A percentile compares a stretch with the other conserved stretches of the same genome.
These are phyloP conservation scores for Oligophagozyma castellii DNA, from an alignment of 1,139 yeast species.

Conservation along the genomic window DNA sequence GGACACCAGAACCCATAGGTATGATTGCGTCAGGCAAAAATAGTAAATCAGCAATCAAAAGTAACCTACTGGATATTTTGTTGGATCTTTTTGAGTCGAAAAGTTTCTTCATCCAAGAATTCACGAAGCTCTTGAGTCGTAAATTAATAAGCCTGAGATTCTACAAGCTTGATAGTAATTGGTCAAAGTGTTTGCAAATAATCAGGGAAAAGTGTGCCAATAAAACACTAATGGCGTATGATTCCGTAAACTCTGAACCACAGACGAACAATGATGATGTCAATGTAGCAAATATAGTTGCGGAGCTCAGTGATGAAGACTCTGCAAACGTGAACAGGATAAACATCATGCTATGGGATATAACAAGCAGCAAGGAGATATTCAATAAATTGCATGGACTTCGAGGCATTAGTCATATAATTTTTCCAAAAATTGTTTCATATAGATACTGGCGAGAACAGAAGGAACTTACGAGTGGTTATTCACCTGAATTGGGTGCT, in stretches of 20 bases:
- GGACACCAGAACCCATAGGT: conserved; percentile 91
- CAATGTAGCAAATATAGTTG: conserved; percentile 1
- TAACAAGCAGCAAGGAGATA: conserved; percentile 37
- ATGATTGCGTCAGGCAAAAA: conserved; percentile 65
- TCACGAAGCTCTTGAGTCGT: conserved; percentile 51
- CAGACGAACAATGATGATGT: neutral
- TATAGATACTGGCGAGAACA: conserved; percentile 20
- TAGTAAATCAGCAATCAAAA: conserved; percentile 45
- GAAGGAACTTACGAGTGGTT: too few relatives aligned
- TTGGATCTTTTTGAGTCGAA: conserved; percentile 54
- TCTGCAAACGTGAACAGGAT: conserved; percentile 42
- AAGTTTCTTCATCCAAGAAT: conserved; percentile 59
- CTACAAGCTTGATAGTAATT: conserved; percentile 27
- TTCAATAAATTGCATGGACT: conserved; percentile 4
- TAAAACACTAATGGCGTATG: neutral
- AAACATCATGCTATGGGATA: conserved; percentile 79
- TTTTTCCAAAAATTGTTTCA: conserved; percentile 18
- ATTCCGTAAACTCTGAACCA: conserved; percentile 3
- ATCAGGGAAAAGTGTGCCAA: conserved; percentile 9
- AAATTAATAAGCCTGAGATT: conserved; percentile 38
- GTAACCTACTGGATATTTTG: conserved; percentile 64
- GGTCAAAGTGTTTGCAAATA: conserved; percentile 14
- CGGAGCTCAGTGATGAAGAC: conserved; percentile 6
- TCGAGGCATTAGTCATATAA: conserved; percentile 7
- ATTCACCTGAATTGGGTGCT: too few relatives aligned